Evolutionary conservation across 31 red algal species (phyloP), one percentile per base, ranked within the genome.

Genomic region (Odonthalia washingtoniensis): DNA sequence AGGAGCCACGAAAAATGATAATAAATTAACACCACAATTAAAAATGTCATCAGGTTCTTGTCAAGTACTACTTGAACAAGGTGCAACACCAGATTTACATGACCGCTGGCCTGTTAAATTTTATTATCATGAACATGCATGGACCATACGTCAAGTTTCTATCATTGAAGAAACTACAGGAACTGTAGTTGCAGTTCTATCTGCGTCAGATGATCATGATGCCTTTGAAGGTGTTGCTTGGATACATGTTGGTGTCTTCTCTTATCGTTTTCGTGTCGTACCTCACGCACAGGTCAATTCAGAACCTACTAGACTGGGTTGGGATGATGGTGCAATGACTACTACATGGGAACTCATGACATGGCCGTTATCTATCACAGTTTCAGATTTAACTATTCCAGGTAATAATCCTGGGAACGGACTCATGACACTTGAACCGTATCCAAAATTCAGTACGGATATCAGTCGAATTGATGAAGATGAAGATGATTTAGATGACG

Each of bases 251-350:
- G 78, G 78, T n/a, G 5, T 17, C 24, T 1, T 43, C 18, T 9
- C 9, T 31, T 82, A 63, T 62, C 46, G 78, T 40, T 82, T 82
- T 39, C 40, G 35, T 39, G 45, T 82, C 18, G 30, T 3, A 12
- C 31, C 78, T 12, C 16, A 21, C 57, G 78, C 63, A 36, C 9
- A 16, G 1, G 0, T 68, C 18, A 40, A 40, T 40, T 40, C 37
- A 16, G 30, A 65, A 53, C 40, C 65, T 35, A 82, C 61, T 9
- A 6, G 16, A 9, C 40, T 82, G 35, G 78, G 78, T 35, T 82
- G 78, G 78, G 78, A 82, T 52, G 18, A 57, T 32, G 2, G 3
- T 1, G 78, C 78, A 4, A 62, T 62, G 53, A 14, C 9, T 6
- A 26, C 24, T 34, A 61, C 3, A 12, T 16, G 4, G 36, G 57